Evolutionary conservation across 164 flowering plant genomes (phyloP).

Genomic region (Stephania japonica): DNA sequence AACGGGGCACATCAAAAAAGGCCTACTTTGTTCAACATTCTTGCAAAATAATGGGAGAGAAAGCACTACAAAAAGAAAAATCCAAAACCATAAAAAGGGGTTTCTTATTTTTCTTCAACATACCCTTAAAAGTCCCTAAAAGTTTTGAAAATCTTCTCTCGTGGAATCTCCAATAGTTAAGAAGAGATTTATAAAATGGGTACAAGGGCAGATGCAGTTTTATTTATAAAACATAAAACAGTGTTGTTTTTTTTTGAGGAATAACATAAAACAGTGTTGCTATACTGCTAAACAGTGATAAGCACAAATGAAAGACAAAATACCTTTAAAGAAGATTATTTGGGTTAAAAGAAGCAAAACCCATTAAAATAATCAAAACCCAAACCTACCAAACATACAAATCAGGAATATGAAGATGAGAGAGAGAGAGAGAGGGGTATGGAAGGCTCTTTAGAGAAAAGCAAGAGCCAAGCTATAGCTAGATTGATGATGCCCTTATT

Average conservation of each 20-base stretch:
- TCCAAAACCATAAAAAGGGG: not conserved
- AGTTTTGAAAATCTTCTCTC: not conserved
- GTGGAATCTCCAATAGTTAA: not conserved
- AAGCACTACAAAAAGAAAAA: not conserved
- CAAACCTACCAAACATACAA: not conserved
- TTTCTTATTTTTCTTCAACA: not conserved
- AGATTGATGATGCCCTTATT: not conserved
- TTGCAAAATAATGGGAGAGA: not conserved
- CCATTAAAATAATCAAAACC: conserved; percentile 1
- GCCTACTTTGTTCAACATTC: not conserved
- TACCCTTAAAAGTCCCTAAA: not conserved
- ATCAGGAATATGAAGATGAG: conserved; percentile 1
- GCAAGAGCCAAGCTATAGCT: not conserved
- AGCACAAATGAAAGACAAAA: not conserved
- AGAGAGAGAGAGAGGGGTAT: not conserved
- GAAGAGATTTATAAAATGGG: not conserved
- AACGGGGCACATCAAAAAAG: not conserved
- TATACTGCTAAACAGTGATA: not conserved
- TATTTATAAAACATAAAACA: not conserved
- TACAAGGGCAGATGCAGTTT: not conserved
- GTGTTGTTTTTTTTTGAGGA: no score
- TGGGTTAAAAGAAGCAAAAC: not conserved
- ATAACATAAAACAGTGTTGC: not conserved
- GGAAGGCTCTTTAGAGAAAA: not conserved
- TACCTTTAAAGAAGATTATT: not conserved